Conservation (phyloP, 768 basidiomycete genomes). For the Suillus cothurnatus region DNA sequence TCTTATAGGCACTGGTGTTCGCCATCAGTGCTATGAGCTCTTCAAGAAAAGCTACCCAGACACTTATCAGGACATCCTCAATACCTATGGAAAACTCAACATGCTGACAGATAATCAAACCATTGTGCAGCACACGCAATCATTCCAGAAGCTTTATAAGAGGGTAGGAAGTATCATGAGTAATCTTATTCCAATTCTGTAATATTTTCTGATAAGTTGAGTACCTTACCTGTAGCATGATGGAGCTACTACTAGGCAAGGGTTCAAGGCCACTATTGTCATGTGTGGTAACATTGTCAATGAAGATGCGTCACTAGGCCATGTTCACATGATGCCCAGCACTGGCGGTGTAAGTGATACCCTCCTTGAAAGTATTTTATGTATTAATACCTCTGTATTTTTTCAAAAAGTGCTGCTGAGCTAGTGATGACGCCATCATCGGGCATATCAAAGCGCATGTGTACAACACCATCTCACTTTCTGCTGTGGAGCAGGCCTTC, state of each 20-base stretch:
- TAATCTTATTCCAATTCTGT: not conserved
- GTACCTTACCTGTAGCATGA: slow-evolving; percentile 8
- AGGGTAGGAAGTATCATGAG: not conserved
- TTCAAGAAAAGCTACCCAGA: not conserved
- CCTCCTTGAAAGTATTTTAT: no score
- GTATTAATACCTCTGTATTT: no score
- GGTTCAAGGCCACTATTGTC: slow-evolving; percentile 11
- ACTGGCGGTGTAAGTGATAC: not conserved
- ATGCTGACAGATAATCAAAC: not conserved
- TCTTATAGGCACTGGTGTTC: not conserved
- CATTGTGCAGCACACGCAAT: not conserved
- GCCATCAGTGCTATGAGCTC: not conserved
- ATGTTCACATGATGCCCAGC: slow-evolving; percentile 1
- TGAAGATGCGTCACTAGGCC: slow-evolving; percentile 6
- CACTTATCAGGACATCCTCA: not conserved
- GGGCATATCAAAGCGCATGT: no score
- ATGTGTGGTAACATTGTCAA: slow-evolving; percentile 15
- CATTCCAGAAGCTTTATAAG: not conserved
- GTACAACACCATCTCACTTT: no score
- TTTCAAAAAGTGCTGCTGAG: no score
- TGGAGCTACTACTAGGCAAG: slow-evolving; percentile 3
- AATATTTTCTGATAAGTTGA: slow-evolving; percentile 1
- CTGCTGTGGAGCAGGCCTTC: not conserved
- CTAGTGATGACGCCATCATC: no score
- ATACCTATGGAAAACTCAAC: not conserved